Evolutionary conservation across 2,329 filamentous ascomycete species (phyloP).

Genomic region (Atkinsonella hypoxylon): DNA sequence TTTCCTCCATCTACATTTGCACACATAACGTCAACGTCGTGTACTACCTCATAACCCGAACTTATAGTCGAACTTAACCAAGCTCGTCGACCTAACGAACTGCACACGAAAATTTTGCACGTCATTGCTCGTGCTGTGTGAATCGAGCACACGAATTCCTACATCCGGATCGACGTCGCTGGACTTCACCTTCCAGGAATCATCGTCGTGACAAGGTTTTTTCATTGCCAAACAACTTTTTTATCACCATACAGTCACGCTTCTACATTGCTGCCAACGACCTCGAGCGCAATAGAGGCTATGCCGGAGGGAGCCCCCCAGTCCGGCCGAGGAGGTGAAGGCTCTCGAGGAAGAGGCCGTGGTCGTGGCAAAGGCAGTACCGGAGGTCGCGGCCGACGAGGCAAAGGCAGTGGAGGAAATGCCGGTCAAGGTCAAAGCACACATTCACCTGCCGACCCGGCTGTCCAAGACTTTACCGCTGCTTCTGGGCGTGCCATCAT

Average conservation of each 20-base stretch:
- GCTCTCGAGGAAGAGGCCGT: conserved; percentile 28
- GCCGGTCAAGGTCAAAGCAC: conserved; percentile 7
- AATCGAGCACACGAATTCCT: too few species aligned
- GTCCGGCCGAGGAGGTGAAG: conserved; percentile 20
- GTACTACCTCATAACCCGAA: too few species aligned
- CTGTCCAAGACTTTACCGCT: conserved; percentile 19
- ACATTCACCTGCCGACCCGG: conserved; percentile 14
- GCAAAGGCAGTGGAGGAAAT: conserved; percentile 12
- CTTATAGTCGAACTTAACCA: too few species aligned
- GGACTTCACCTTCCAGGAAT: too few species aligned
- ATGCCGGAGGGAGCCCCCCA: conserved; percentile 12
- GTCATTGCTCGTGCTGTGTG: too few species aligned
- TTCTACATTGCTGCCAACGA: not conserved
- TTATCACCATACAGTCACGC: not conserved
- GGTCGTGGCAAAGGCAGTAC: conserved; percentile 13
- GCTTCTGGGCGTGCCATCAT: conserved; percentile 20
- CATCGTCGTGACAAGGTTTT: not conserved
- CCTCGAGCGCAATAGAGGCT: not conserved
- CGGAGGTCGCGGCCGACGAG: conserved; percentile 12
- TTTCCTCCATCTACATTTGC: too few species aligned
- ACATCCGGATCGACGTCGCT: too few species aligned
- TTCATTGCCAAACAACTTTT: too few species aligned
- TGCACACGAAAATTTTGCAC: too few species aligned
- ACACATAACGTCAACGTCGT: too few species aligned
- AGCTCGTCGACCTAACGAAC: too few species aligned